A percentile compares a stretch with the other conserved stretches of the same genome.
Evolutionary conservation across 768 basidiomycete species (phyloP).

Genomic region (Sporobolomyces pararoseus): DNA sequence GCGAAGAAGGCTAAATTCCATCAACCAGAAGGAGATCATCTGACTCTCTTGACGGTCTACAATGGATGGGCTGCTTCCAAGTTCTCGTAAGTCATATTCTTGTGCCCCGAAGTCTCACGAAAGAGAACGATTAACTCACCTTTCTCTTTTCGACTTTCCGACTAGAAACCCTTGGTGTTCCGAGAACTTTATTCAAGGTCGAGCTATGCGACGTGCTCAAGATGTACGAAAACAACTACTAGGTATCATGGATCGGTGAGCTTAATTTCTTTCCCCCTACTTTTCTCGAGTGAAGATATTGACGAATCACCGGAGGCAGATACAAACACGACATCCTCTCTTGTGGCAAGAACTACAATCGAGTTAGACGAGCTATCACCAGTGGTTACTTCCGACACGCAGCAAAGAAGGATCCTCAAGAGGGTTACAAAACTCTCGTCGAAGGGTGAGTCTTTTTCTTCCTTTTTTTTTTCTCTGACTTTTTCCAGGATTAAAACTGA

Average conservation of each 20-base stretch:
- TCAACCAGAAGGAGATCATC: slow-evolving; percentile 94
- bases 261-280: not conserved
- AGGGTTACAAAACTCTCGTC: slow-evolving; percentile 95
- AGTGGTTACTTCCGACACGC: slow-evolving; percentile 97
- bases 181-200: slow-evolving; percentile 96
- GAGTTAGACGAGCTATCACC: slow-evolving; percentile 89
- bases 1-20: slow-evolving; percentile 99
- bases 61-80: slow-evolving; percentile 97
- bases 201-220: slow-evolving; percentile 94
- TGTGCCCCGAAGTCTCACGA: no score
- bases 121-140: no score
- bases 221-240: slow-evolving; percentile 96
- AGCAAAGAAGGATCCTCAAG: slow-evolving; percentile 91
- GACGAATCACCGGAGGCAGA: no score
- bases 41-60: slow-evolving; percentile 88
- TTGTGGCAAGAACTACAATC: slow-evolving; percentile 82
- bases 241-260: slow-evolving; percentile 96
- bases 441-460: slow-evolving; percentile 57
- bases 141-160: not conserved
- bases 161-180: slow-evolving; percentile 88
- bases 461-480: slow-evolving; percentile 38
- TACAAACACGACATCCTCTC: slow-evolving; percentile 97
- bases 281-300: not conserved
- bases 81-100: slow-evolving; percentile 56
- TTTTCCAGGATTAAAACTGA: not conserved